phyloP scores from a whole-genome alignment of 2,329 filamentous ascomycete genomes.

The Pyrenochaeta sp. region DNA sequence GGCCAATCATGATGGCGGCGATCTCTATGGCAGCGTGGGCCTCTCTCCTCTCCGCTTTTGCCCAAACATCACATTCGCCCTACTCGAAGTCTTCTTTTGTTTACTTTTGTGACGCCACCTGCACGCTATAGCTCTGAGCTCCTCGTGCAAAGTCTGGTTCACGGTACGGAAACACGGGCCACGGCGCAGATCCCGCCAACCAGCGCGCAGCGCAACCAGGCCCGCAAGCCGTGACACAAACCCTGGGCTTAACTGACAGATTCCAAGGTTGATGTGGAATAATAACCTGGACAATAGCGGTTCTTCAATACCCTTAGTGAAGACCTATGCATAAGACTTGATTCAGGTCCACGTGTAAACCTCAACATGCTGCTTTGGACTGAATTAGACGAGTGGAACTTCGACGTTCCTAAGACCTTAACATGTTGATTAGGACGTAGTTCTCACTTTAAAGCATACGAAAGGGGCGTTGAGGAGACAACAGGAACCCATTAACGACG shows the following conservation, averaged over 20 bases:
- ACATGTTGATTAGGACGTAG: too few species aligned
- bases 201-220: not conserved
- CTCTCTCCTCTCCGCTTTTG: not conserved
- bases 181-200: not conserved
- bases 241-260: not conserved
- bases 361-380: too few species aligned
- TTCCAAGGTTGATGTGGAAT: too few species aligned
- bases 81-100: not conserved
- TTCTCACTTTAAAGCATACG: too few species aligned
- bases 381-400: too few species aligned
- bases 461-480: too few species aligned
- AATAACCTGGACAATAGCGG: not conserved
- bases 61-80: not conserved
- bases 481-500: too few species aligned
- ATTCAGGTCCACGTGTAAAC: too few species aligned
- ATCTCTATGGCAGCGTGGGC: not conserved
- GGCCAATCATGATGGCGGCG: not conserved
- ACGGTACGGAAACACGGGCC: slow-evolving; percentile 1
- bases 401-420: too few species aligned
- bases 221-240: not conserved
- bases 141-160: not conserved
- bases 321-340: not conserved
- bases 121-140: not conserved
- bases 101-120: not conserved
- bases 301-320: not conserved